Conservation (phyloP, 2,329 filamentous ascomycete genomes). For the Talaromyces sp. region DNA sequence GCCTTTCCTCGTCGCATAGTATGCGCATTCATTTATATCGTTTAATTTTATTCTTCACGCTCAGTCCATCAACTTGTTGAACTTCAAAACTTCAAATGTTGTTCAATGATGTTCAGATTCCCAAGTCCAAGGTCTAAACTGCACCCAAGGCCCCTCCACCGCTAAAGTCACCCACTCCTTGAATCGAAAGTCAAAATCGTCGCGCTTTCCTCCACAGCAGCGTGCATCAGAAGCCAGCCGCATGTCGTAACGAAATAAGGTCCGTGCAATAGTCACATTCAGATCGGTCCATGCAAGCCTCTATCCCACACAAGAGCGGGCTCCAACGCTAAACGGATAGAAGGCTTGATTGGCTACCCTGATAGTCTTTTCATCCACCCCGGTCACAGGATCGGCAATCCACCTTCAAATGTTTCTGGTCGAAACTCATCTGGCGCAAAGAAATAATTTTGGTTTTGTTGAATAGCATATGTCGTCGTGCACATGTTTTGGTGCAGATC, state of each 20-base stretch:
- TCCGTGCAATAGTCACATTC: constrained; percentile 9
- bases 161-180: constrained; percentile 5
- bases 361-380: too few relatives aligned
- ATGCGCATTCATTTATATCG: too few relatives aligned
- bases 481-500: too few relatives aligned
- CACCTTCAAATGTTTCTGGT: neutral
- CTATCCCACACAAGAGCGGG: constrained; percentile 14
- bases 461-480: too few relatives aligned
- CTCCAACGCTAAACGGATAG: constrained; percentile 8
- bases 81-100: too few relatives aligned
- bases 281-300: constrained; percentile 11
- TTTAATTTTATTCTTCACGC: too few relatives aligned
- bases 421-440: too few relatives aligned
- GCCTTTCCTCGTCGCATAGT: too few relatives aligned
- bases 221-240: constrained; percentile 1
- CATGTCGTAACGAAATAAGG: constrained; percentile 11
- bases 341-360: constrained; percentile 6
- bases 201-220: constrained; percentile 1
- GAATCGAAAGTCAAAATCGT: constrained; percentile 2
- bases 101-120: too few relatives aligned
- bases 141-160: constrained; percentile 5
- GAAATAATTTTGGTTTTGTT: too few relatives aligned
- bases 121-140: constrained; percentile 1
- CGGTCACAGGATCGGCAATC: too few relatives aligned
- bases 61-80: too few relatives aligned